Evolutionary conservation across 805 yeast species (phyloP), one percentile per base, ranked within the genome.

Genomic region (Torulaspora delbrueckii): DNA sequence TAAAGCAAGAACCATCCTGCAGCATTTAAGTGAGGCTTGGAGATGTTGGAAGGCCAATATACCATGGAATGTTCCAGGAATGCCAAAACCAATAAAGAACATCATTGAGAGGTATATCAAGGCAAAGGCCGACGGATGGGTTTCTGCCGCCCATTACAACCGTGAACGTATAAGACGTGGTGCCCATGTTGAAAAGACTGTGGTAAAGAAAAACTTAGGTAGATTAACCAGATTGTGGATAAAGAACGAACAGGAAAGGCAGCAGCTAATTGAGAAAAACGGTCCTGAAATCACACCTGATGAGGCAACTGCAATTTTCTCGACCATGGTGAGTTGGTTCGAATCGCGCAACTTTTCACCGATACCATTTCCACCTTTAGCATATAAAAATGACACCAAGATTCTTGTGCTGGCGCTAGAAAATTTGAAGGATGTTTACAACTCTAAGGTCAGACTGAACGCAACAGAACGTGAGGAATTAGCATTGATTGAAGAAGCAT

Each of bases 21-120:
- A 93, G 58, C 99, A 93, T 66, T 72, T 93, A 47, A 86, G 95
- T 60, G 99, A 93, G 65, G 99, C 99, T 0, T 93, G 99, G 99
- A 73, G 99, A 63, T 93, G 98, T 64, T 93, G 99, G 99, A 93
- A 93, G 64, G 99, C 99, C 2, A 91, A 93, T 60, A 84, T 93
- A 47, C 96, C 97, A 0, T 93, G 98, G 98, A 82, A 87, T 55
- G 98, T 93, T 12, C 96, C 96, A 1, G 98, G 98, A 0, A 72
- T 93, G 67, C 99, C 99, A 1, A 84, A 77, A 43, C 97, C 97
- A 0, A 79, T 93, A 22, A 93, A 82, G 54, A 78, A 79, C 36
- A 86, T 93, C 31, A 90, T 93, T 50, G 84, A 86, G 59, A 77
- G 96, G 37, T 93, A 93, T 58, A 82, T 93, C 40, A 84, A 88